These are phyloP conservation scores for Fusarium paranaense DNA, from an alignment of 2,329 filamentous ascomycete genomes.

Conservation along the genomic window DNA sequence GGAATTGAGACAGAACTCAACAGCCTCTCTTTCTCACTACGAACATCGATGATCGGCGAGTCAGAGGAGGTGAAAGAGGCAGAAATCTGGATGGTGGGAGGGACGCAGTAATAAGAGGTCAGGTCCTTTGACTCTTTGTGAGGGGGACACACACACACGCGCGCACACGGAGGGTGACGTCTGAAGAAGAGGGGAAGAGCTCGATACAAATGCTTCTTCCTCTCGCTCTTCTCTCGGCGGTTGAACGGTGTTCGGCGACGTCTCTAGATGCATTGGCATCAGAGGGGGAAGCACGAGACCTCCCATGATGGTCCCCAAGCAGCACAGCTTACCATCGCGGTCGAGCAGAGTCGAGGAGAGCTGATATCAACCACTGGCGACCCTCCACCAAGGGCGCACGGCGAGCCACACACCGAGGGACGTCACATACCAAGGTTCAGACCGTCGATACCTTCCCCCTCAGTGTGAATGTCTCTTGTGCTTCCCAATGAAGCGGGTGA, in stretches of 20 bases:
- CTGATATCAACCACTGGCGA: slow-evolving; percentile 46
- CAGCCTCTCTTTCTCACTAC: slow-evolving; percentile 1
- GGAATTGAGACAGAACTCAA: slow-evolving; percentile 17
- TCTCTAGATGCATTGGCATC: slow-evolving; percentile 13
- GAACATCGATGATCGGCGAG: slow-evolving; percentile 35
- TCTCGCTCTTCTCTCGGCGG: slow-evolving; percentile 21
- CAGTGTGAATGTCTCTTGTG: background rate
- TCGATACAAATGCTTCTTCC: slow-evolving; percentile 3
- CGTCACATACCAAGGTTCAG: slow-evolving; percentile 40
- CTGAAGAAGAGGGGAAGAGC: background rate
- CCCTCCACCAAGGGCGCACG: slow-evolving; percentile 45
- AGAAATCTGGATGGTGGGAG: slow-evolving; percentile 28
- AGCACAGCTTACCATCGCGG: slow-evolving; percentile 32
- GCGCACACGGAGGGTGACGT: background rate
- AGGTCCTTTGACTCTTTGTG: background rate
- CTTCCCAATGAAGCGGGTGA: background rate
- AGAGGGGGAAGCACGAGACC: slow-evolving; percentile 33
- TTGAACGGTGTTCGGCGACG: background rate
- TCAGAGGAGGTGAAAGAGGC: slow-evolving; percentile 18
- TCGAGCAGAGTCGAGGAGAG: slow-evolving; percentile 8
- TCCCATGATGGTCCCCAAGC: slow-evolving; percentile 37
- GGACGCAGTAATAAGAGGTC: slow-evolving; percentile 28
- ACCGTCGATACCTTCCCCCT: slow-evolving; percentile 19
- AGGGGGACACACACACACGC: background rate
- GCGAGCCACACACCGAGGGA: slow-evolving; percentile 41